A percentile compares a stretch with the other conserved stretches of the same genome.
phyloP scores from a whole-genome alignment of 495 filamentous ascomycete species.

The Penicillium steckii region DNA sequence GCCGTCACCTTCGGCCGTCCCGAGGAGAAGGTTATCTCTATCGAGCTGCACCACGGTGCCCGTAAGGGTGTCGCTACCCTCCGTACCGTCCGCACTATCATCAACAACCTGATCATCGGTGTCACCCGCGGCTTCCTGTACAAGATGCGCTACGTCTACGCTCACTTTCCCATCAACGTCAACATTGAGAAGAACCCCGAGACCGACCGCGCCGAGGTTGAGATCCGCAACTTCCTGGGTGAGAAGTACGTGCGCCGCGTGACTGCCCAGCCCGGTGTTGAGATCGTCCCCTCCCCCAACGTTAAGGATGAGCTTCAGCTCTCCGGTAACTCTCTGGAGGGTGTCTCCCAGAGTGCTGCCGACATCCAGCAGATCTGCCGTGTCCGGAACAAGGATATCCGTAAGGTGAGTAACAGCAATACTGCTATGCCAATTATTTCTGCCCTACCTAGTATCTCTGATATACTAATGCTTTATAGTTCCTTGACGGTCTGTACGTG shows the following conservation, averaged over 20 bases:
- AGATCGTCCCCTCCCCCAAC: constrained; percentile 82
- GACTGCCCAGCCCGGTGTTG: constrained; percentile 83
- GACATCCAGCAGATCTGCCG: constrained; percentile 99
- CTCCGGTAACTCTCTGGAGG: constrained; percentile 90
- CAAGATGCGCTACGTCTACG: constrained; percentile 99
- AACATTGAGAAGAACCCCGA: constrained; percentile 96
- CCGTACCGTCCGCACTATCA: constrained; percentile 93
- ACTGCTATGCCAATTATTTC: too few relatives aligned
- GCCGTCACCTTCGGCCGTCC: constrained; percentile 91
- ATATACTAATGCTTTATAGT: constrained; percentile 55
- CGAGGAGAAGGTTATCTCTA: constrained; percentile 78
- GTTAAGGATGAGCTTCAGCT: constrained; percentile 96
- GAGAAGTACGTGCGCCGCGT: constrained; percentile 98
- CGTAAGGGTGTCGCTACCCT: constrained; percentile 98
- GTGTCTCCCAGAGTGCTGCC: constrained; percentile 94
- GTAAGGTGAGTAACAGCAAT: constrained; percentile 71
- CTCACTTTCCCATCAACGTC: constrained; percentile 99
- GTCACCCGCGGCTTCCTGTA: constrained; percentile 99
- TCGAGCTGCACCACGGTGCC: constrained; percentile 95
- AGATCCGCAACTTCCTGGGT: constrained; percentile 99
- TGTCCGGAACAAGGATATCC: constrained; percentile 99
- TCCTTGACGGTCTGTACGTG: constrained; percentile 99
- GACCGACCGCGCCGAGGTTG: constrained; percentile 83
- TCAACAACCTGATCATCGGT: constrained; percentile 97
- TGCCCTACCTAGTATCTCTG: too few relatives aligned